phyloP scores from a whole-genome alignment of 2,329 filamentous ascomycete species.

The Verticillium nonalfalfae region DNA sequence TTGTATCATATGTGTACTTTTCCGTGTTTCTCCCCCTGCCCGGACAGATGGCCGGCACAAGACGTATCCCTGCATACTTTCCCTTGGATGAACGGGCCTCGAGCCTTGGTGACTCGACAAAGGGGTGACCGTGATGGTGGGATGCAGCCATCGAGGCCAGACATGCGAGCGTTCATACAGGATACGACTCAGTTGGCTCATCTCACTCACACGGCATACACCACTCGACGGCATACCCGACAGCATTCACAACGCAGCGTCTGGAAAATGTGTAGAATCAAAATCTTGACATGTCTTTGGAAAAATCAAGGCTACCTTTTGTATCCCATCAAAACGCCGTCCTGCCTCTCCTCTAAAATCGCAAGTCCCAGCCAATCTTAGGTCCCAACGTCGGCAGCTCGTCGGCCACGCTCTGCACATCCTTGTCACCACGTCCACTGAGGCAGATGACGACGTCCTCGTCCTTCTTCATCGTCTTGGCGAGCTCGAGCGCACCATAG shows the following conservation, averaged over 20 bases:
- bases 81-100: not conserved
- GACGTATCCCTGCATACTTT: not conserved
- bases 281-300: not conserved
- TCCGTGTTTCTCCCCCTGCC: not conserved
- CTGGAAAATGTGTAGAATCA: not conserved
- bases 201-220: too few species aligned
- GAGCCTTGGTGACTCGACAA: not conserved
- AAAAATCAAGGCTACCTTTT: not conserved
- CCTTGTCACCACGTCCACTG: constrained; percentile 92
- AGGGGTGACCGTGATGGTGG: too few species aligned
- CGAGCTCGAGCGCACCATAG: constrained; percentile 80
- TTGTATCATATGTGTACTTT: constrained; percentile 13
- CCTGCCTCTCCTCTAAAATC: constrained; percentile 36
- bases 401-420: constrained; percentile 96
- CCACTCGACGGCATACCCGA: too few species aligned
- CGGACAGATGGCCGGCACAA: not conserved
- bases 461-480: constrained; percentile 84
- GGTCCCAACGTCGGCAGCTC: constrained; percentile 85
- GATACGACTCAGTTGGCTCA: too few species aligned
- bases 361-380: constrained; percentile 70
- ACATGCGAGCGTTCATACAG: too few species aligned
- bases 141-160: too few species aligned
- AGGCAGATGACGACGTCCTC: constrained; percentile 92
- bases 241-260: too few species aligned
- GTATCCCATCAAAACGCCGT: not conserved